Percentiles rank a stretch among this genome's conserved stretches.
Evolutionary conservation across 306 rosid species (phyloP).

Genomic region (Begonia fuchsioides): DNA sequence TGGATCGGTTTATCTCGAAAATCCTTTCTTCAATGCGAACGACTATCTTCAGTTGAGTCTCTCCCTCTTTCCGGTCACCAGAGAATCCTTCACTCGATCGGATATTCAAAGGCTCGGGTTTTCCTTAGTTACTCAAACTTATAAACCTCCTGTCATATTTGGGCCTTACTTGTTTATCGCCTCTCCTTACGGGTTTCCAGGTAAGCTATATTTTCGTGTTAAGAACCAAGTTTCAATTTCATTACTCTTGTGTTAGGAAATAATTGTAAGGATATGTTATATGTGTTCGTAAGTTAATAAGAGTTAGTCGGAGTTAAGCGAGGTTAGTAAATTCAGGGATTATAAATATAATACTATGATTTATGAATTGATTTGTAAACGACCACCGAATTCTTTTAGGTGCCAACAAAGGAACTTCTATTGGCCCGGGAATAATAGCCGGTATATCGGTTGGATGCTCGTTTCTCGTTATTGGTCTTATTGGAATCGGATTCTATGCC

Average conservation of each 20-base stretch:
- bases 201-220: slow-evolving; percentile 21
- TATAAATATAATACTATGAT: too few relatives aligned
- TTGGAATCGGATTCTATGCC: slow-evolving; percentile 55
- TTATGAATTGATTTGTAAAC: slow-evolving; percentile 16
- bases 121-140: slow-evolving; percentile 62
- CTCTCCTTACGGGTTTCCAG: slow-evolving; percentile 53
- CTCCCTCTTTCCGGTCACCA: slow-evolving; percentile 67
- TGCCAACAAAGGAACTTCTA: slow-evolving; percentile 15
- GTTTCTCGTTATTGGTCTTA: slow-evolving; percentile 46
- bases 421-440: slow-evolving; percentile 29
- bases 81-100: slow-evolving; percentile 46
- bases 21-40: slow-evolving; percentile 56
- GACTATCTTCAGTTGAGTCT: slow-evolving; percentile 75
- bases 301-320: too few relatives aligned
- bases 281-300: too few relatives aligned
- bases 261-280: too few relatives aligned
- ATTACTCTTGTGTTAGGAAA: too few relatives aligned
- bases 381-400: slow-evolving; percentile 23
- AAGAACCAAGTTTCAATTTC: background rate
- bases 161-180: slow-evolving; percentile 77
- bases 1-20: slow-evolving; percentile 67
- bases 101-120: slow-evolving; percentile 76
- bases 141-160: slow-evolving; percentile 61
- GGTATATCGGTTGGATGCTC: slow-evolving; percentile 49
- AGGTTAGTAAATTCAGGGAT: too few relatives aligned